Percentiles rank a stretch among this genome's conserved stretches.
Conservation (phyloP, 2,329 filamentous ascomycete species). For the Colletotrichum tanaceti region DNA sequence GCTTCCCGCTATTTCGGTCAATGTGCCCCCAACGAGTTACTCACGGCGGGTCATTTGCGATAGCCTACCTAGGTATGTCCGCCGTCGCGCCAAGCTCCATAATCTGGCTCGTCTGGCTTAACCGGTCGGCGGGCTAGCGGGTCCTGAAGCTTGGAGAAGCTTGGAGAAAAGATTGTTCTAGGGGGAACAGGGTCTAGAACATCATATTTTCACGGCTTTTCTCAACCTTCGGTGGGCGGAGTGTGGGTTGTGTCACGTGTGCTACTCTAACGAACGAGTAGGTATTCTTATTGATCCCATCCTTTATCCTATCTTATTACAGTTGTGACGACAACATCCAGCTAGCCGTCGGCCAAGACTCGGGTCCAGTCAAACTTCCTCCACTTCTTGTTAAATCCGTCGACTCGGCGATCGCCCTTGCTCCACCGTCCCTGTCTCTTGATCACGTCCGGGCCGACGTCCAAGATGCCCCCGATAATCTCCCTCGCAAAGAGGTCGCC, state of each 20-base stretch:
- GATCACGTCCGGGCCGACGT: constrained; percentile 81
- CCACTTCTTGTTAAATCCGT: constrained; percentile 87
- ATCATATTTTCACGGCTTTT: neutral
- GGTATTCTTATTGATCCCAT: constrained; percentile 3
- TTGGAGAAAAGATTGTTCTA: neutral
- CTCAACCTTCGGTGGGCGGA: no score
- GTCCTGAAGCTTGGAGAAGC: constrained; percentile 16
- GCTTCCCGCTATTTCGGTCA: constrained; percentile 32
- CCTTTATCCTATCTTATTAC: neutral
- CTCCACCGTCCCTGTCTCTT: constrained; percentile 92
- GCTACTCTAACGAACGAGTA: no score
- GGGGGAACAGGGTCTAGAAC: constrained; percentile 1
- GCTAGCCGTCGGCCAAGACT: constrained; percentile 59
- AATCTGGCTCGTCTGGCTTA: neutral
- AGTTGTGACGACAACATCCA: neutral
- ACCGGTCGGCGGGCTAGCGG: constrained; percentile 2
- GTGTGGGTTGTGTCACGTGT: no score
- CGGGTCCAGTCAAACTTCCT: constrained; percentile 90
- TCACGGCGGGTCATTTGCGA: constrained; percentile 4
- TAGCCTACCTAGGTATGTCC: no score
- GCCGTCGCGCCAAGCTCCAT: constrained; percentile 1
- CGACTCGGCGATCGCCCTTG: constrained; percentile 74
- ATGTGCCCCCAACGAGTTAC: constrained; percentile 25
- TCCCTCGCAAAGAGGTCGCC: constrained; percentile 95
- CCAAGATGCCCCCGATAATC: constrained; percentile 91